Evolutionary conservation across 176 grass and related monocot genomes (phyloP).

Genomic region (Ampelocalamus luodianensis): DNA sequence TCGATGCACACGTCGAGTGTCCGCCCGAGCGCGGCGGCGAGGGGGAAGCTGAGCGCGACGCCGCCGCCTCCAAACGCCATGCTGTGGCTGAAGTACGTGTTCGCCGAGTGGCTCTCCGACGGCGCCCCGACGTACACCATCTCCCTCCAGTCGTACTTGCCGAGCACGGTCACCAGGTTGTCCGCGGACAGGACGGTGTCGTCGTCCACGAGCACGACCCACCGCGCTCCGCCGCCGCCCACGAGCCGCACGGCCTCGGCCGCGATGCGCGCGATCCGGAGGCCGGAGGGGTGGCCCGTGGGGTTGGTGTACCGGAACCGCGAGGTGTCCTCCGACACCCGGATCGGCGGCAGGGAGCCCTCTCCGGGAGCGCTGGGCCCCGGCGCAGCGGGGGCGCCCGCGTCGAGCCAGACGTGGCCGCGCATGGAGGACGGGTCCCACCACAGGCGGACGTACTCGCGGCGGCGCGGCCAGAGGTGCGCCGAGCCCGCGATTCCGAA

Average conservation of each 20-base stretch:
- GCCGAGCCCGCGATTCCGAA: conserved; percentile 94
- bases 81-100: conserved; percentile 94
- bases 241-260: conserved; percentile 82
- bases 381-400: conserved; percentile 27
- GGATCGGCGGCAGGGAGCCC: conserved; percentile 68
- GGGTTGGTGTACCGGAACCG: conserved; percentile 96
- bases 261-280: conserved; percentile 90
- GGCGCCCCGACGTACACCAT: conserved; percentile 89
- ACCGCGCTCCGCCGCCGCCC: conserved; percentile 52
- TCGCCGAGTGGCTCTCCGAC: conserved; percentile 92
- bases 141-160: conserved; percentile 94
- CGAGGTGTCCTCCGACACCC: conserved; percentile 91
- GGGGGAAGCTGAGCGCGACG: conserved; percentile 86
- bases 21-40: conserved; percentile 64
- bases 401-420: conserved; percentile 82
- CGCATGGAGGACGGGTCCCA: conserved; percentile 77
- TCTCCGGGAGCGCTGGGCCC: conserved; percentile 46
- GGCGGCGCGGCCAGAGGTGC: conserved; percentile 79
- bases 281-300: conserved; percentile 88
- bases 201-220: conserved; percentile 95
- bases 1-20: conserved; percentile 87
- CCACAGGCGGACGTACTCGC: conserved; percentile 86
- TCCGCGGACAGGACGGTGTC: conserved; percentile 80
- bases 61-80: conserved; percentile 97
- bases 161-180: conserved; percentile 82